A percentile compares a stretch with the other conserved stretches of the same genome.
These are phyloP conservation scores for Amanita jacksonii DNA, from an alignment of 768 basidiomycete genomes.

Conservation along the genomic window DNA sequence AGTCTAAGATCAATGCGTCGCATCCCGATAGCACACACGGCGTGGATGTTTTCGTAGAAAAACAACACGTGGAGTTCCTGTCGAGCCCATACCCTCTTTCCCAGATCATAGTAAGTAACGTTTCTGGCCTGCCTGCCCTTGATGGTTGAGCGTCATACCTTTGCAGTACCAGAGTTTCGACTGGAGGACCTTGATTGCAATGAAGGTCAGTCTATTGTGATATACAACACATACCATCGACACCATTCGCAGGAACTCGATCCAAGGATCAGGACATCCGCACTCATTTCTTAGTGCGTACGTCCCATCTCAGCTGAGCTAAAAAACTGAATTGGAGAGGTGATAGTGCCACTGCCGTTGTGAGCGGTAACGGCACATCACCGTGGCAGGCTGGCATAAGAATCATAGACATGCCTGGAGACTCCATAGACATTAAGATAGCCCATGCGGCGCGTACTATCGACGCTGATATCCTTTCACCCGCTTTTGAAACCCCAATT, in stretches of 20 bases:
- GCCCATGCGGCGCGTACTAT: conserved; percentile 62
- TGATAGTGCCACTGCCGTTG: conserved; percentile 27
- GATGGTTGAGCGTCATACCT: neutral
- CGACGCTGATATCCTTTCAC: conserved; percentile 56
- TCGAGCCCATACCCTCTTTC: conserved; percentile 47
- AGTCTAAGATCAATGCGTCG: conserved; percentile 61
- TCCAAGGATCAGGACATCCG: conserved; percentile 45
- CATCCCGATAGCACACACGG: conserved; percentile 39
- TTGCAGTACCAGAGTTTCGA: conserved; percentile 71
- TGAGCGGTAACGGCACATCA: conserved; percentile 33
- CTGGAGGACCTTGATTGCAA: conserved; percentile 65
- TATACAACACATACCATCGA: neutral
- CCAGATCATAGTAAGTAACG: conserved; percentile 45
- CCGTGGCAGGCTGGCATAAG: conserved; percentile 65
- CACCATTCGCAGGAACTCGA: conserved; percentile 34
- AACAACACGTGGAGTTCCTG: conserved; percentile 48
- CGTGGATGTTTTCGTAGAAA: conserved; percentile 51
- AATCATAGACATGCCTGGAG: conserved; percentile 53
- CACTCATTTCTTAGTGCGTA: conserved; percentile 55
- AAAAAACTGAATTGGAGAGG: neutral
- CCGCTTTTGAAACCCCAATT: conserved; percentile 35
- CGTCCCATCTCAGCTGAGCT: no score
- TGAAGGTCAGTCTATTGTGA: conserved; percentile 40
- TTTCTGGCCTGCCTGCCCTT: neutral
- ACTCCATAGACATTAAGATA: conserved; percentile 45